These are phyloP conservation scores for Pseudogymnoascus sp. DNA, from an alignment of 2,329 filamentous ascomycete species.

Conservation along the genomic window DNA sequence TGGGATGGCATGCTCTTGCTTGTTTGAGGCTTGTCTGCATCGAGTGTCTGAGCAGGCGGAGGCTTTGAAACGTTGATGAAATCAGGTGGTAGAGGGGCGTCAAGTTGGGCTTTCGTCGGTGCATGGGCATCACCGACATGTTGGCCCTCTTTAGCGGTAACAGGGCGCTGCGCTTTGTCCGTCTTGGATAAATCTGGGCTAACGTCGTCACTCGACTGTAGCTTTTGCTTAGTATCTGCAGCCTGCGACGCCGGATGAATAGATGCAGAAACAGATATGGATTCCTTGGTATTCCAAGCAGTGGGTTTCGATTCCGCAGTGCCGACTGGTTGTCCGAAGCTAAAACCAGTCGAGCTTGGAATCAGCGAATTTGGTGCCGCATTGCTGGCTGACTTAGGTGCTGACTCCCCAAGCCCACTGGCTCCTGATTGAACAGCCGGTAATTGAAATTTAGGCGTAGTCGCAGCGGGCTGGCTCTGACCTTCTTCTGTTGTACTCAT, in stretches of 20 bases:
- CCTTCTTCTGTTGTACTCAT: neutral
- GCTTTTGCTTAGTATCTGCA: neutral
- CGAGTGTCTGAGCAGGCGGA: conserved; percentile 21
- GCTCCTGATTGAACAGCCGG: neutral
- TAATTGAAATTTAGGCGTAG: conserved; percentile 24
- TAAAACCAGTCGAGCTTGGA: neutral
- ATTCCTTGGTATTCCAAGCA: neutral
- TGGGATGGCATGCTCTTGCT: conserved; percentile 16
- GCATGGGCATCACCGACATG: neutral
- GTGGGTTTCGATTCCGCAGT: neutral
- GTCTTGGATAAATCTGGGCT: neutral
- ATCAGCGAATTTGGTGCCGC: neutral
- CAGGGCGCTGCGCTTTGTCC: neutral
- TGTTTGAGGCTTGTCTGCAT: conserved; percentile 10
- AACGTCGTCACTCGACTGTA: neutral
- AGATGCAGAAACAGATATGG: neutral
- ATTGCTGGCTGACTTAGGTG: neutral
- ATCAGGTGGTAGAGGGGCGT: conserved; percentile 35
- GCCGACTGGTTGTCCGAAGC: neutral
- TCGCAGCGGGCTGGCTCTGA: neutral
- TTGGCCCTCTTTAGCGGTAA: neutral
- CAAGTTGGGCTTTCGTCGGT: neutral
- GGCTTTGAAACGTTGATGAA: conserved; percentile 27
- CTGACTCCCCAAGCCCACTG: neutral
- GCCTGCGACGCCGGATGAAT: neutral